Evolutionary conservation across 2,329 filamentous ascomycete species (phyloP).

Genomic region (Verruconis gallopava): DNA sequence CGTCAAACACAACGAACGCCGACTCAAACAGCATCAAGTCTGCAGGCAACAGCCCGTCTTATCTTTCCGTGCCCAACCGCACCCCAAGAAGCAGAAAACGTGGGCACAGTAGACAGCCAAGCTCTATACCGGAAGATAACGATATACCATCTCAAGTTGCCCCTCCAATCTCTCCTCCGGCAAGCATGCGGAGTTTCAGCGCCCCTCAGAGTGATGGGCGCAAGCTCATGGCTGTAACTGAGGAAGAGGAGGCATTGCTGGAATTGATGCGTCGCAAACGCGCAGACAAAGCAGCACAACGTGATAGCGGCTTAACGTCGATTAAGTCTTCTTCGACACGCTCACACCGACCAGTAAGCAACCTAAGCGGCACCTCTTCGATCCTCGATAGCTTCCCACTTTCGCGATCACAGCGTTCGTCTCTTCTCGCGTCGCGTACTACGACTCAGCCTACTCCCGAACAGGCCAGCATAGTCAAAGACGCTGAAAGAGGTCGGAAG

Average conservation of each 20-base stretch:
- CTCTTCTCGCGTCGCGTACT: slow-evolving; percentile 1
- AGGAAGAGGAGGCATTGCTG: slow-evolving; percentile 36
- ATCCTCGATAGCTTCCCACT: slow-evolving; percentile 8
- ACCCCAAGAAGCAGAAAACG: slow-evolving; percentile 14
- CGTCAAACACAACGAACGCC: slow-evolving; percentile 13
- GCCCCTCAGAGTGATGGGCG: slow-evolving; percentile 22
- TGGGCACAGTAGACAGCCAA: slow-evolving; percentile 24
- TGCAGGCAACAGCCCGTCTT: neutral
- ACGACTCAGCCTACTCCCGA: neutral
- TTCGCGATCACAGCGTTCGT: slow-evolving; percentile 5
- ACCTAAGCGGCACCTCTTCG: slow-evolving; percentile 3
- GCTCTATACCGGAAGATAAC: slow-evolving; percentile 23
- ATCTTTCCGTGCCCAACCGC: slow-evolving; percentile 4
- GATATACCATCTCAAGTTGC: slow-evolving; percentile 6
- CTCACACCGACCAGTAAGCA: neutral
- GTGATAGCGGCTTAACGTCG: slow-evolving; percentile 13
- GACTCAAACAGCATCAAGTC: slow-evolving; percentile 7
- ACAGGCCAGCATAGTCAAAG: neutral
- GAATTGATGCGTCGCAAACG: slow-evolving; percentile 38
- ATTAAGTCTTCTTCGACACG: neutral
- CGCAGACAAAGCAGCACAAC: slow-evolving; percentile 31
- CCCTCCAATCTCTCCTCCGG: slow-evolving; percentile 16
- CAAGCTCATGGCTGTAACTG: slow-evolving; percentile 34
- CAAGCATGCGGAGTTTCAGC: slow-evolving; percentile 17
- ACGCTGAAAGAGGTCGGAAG: neutral